phyloP scores from a whole-genome alignment of 176 grass and related monocot genomes.

The Pontederia crassipes region DNA sequence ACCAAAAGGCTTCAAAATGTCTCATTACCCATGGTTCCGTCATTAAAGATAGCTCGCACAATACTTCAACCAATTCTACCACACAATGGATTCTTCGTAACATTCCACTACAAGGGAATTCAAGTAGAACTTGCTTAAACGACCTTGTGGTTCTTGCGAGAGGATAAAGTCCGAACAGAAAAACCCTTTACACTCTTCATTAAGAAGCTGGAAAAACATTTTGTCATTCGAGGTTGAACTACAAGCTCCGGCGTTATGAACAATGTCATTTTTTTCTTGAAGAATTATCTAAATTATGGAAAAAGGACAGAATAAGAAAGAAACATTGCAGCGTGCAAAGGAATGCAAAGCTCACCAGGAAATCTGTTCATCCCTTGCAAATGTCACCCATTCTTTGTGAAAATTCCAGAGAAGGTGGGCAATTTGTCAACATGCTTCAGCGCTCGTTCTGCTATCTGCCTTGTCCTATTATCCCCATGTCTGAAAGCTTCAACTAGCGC shows the following conservation, averaged over 20 bases:
- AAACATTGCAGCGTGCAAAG: background rate
- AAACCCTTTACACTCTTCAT: background rate
- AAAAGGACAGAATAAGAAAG: background rate
- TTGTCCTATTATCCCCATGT: slow-evolving; percentile 41
- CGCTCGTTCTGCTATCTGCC: slow-evolving; percentile 48
- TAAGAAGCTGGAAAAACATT: background rate
- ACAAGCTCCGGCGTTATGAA: too few relatives aligned
- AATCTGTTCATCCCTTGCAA: background rate
- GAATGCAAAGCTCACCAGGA: too few relatives aligned
- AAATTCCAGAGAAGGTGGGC: slow-evolving; percentile 45
- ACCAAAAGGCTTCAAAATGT: background rate
- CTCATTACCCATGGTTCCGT: background rate
- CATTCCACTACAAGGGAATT: background rate
- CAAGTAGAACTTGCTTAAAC: background rate
- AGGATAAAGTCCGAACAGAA: background rate
- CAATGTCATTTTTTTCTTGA: too few relatives aligned
- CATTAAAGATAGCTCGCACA: background rate
- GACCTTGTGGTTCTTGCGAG: background rate
- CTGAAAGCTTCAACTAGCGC: slow-evolving; percentile 63
- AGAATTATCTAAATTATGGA: background rate
- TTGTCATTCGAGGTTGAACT: background rate
- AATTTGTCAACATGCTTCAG: slow-evolving; percentile 59
- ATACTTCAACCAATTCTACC: too few relatives aligned
- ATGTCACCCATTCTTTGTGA: slow-evolving; percentile 25
- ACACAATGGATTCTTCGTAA: too few relatives aligned